These are phyloP conservation scores for Pugionium cornutum DNA, from an alignment of 345 rosid genomes.

Conservation along the genomic window DNA sequence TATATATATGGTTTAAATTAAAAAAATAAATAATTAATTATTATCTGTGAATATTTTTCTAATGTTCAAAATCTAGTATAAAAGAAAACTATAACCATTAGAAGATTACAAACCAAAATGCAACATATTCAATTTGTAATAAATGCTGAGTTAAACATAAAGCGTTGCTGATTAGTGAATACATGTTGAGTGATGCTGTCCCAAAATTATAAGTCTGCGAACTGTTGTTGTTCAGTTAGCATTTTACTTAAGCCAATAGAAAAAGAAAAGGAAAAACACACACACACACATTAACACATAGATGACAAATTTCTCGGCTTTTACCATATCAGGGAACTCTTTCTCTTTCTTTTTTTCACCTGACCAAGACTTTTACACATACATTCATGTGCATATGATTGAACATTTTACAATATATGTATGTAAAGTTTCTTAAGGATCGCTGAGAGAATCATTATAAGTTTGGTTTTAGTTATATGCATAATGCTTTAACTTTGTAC, in stretches of 20 bases:
- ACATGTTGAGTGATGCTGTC: conserved; percentile 53
- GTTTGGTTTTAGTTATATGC: background rate
- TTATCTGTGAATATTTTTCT: too few species aligned
- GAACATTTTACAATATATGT: background rate
- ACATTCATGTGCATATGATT: conserved; percentile 23
- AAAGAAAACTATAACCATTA: background rate
- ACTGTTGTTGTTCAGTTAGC: conserved; percentile 53
- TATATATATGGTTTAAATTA: too few species aligned
- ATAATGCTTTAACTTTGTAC: too few species aligned
- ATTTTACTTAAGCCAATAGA: conserved; percentile 53
- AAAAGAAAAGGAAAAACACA: conserved; percentile 41
- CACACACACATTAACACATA: conserved; percentile 2
- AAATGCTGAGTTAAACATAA: background rate
- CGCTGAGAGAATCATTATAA: background rate
- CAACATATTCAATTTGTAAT: background rate
- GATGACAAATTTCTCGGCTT: conserved; percentile 39
- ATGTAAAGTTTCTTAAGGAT: background rate
- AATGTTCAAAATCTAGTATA: too few species aligned
- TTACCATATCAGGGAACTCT: background rate
- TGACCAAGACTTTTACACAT: background rate
- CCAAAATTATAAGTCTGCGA: conserved; percentile 46
- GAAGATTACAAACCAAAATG: background rate
- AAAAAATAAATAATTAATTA: too few species aligned
- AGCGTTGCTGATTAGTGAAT: conserved; percentile 6
- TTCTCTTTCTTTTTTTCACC: background rate